Conservation (phyloP, 495 filamentous ascomycete genomes). For the Usnea hakonensis region DNA sequence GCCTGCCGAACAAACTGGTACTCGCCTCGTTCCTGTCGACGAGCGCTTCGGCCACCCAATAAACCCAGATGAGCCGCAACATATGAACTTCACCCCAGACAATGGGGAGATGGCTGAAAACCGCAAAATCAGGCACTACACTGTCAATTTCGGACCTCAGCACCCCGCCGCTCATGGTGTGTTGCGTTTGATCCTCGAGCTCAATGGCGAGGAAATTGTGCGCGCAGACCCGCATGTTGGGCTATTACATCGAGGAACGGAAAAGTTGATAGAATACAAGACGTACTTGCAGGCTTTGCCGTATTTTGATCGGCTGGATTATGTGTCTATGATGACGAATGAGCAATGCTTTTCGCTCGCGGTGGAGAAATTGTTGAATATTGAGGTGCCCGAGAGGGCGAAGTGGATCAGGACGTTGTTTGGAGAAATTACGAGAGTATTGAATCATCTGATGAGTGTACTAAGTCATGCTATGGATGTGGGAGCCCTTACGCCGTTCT, state of each 20-base stretch:
- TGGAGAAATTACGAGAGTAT: slow-evolving; percentile 85
- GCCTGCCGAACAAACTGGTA: slow-evolving; percentile 47
- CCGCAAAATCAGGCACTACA: slow-evolving; percentile 96
- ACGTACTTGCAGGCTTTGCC: slow-evolving; percentile 97
- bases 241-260: slow-evolving; percentile 90
- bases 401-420: slow-evolving; percentile 98
- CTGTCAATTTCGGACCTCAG: slow-evolving; percentile 99
- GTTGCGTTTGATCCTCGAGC: slow-evolving; percentile 91
- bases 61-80: slow-evolving; percentile 38
- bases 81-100: slow-evolving; percentile 36
- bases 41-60: slow-evolving; percentile 45
- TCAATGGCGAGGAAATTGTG: slow-evolving; percentile 97
- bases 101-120: slow-evolving; percentile 49
- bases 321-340: slow-evolving; percentile 99
- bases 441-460: slow-evolving; percentile 98
- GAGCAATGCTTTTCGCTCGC: slow-evolving; percentile 95
- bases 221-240: slow-evolving; percentile 96
- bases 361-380: slow-evolving; percentile 95
- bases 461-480: slow-evolving; percentile 99
- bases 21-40: slow-evolving; percentile 52
- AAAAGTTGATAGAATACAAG: slow-evolving; percentile 99
- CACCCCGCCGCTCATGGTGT: slow-evolving; percentile 99
- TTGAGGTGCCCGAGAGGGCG: slow-evolving; percentile 90
- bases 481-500: slow-evolving; percentile 92
- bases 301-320: slow-evolving; percentile 98